These are phyloP conservation scores for Ulota crispa DNA, from an alignment of 225 moss, liverwort and hornwort genomes.

Conservation along the genomic window DNA sequence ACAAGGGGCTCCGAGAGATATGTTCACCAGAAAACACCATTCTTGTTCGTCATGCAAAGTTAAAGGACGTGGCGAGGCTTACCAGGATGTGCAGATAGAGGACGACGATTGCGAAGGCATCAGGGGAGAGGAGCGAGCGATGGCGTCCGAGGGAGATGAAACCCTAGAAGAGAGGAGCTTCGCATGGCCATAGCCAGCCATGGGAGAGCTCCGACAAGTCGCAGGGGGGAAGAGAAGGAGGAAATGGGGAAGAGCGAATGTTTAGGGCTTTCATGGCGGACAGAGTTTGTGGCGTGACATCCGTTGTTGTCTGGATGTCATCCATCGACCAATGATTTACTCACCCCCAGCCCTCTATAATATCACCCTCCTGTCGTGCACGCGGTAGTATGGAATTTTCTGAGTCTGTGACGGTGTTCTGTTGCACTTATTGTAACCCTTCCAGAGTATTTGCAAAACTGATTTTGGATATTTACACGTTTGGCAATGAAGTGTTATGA, in stretches of 20 bases:
- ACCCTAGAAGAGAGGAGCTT: conserved; percentile 35
- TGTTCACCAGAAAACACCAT: neutral
- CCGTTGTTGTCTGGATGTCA: neutral
- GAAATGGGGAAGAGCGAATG: neutral
- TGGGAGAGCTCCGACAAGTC: neutral
- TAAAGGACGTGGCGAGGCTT: neutral
- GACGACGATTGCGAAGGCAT: conserved; percentile 15
- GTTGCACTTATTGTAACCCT: too few relatives aligned
- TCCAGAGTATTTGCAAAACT: too few relatives aligned
- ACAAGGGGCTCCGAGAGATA: neutral
- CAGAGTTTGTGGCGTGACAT: neutral
- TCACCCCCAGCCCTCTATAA: too few relatives aligned
- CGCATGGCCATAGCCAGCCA: conserved; percentile 42
- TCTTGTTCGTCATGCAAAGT: neutral
- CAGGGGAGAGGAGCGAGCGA: neutral
- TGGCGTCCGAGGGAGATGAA: conserved; percentile 6
- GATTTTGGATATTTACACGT: too few relatives aligned
- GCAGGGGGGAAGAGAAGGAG: neutral
- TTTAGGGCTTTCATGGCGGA: conserved; percentile 19
- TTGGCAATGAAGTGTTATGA: too few relatives aligned
- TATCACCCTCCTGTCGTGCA: too few relatives aligned
- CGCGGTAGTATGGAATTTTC: too few relatives aligned
- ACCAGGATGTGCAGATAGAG: neutral
- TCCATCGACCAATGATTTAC: neutral
- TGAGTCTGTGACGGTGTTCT: too few relatives aligned